Conservation (phyloP, 2,329 filamentous ascomycete species). For the Monilinia fructicola region DNA sequence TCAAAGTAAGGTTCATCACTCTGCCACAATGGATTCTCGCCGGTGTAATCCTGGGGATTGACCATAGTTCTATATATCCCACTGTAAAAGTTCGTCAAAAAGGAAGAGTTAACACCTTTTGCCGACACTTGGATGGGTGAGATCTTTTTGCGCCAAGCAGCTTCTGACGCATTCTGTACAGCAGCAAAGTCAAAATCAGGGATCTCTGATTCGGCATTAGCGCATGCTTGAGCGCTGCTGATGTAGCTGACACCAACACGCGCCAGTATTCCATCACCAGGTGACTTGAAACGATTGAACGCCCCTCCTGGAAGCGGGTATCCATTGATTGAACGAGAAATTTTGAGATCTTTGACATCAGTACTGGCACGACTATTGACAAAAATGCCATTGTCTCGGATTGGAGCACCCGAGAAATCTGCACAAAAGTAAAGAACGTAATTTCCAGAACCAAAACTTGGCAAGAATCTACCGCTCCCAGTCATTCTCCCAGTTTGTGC, state of each 20-base stretch:
- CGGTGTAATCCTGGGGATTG: constrained; percentile 71
- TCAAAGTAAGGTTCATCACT: constrained; percentile 71
- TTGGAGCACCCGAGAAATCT: constrained; percentile 59
- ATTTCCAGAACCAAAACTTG: constrained; percentile 63
- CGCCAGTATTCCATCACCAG: constrained; percentile 53
- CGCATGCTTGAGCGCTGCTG: constrained; percentile 63
- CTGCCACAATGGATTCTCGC: constrained; percentile 68
- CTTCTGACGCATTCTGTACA: constrained; percentile 52
- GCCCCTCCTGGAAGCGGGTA: constrained; percentile 60
- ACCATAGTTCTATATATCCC: constrained; percentile 69
- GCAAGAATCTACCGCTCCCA: constrained; percentile 59
- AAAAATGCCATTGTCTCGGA: constrained; percentile 63
- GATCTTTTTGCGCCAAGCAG: constrained; percentile 62
- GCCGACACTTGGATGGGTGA: constrained; percentile 54
- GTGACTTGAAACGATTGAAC: constrained; percentile 59
- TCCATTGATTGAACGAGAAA: constrained; percentile 53
- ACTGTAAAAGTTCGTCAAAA: constrained; percentile 66
- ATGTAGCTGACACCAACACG: constrained; percentile 71
- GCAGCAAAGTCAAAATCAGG: constrained; percentile 63
- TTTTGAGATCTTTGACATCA: constrained; percentile 48
- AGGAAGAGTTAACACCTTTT: constrained; percentile 51
- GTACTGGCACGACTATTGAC: constrained; percentile 55
- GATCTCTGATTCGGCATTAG: constrained; percentile 66
- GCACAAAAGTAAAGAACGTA: constrained; percentile 66
- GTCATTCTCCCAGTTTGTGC: constrained; percentile 58